Conservation (phyloP, 1,284 basidiomycete species). For the Puccinia hordei region DNA sequence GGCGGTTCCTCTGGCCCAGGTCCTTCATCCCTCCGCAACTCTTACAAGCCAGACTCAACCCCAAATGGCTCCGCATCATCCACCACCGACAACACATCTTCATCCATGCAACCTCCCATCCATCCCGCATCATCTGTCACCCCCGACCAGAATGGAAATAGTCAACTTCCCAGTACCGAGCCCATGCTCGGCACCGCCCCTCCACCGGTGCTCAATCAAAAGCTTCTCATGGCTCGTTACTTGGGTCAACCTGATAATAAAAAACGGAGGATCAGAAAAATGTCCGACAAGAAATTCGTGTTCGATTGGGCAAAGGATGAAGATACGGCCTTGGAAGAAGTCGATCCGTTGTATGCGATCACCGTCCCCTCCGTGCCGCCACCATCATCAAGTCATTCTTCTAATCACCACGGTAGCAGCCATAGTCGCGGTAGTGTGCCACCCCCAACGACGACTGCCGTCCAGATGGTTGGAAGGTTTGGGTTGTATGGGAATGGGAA, state of each 20-base stretch:
- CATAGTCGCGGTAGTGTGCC: constrained; percentile 29
- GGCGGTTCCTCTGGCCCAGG: constrained; percentile 9
- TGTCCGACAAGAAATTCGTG: constrained; percentile 93
- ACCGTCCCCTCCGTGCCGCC: constrained; percentile 28
- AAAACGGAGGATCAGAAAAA: constrained; percentile 88
- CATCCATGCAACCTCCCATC: constrained; percentile 23
- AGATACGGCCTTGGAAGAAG: constrained; percentile 69
- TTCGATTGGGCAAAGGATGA: constrained; percentile 97
- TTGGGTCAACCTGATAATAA: constrained; percentile 61
- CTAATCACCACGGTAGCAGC: neutral
- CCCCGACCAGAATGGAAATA: constrained; percentile 13
- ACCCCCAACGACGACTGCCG: constrained; percentile 23
- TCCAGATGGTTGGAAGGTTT: constrained; percentile 34
- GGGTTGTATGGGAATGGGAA: constrained; percentile 49
- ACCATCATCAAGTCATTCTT: neutral
- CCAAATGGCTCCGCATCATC: constrained; percentile 21
- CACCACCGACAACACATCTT: neutral
- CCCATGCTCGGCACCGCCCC: constrained; percentile 42
- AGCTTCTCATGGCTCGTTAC: constrained; percentile 50
- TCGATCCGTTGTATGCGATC: constrained; percentile 56
- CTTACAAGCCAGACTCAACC: constrained; percentile 13
- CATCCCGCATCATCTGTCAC: constrained; percentile 22
- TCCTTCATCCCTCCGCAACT: constrained; percentile 51
- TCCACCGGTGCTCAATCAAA: constrained; percentile 46
- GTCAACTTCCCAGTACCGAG: constrained; percentile 14